Percentiles rank a stretch among this genome's conserved stretches.
Evolutionary conservation across 1,284 basidiomycete genomes (phyloP).

Genomic region (Apiotrichum siamense): DNA sequence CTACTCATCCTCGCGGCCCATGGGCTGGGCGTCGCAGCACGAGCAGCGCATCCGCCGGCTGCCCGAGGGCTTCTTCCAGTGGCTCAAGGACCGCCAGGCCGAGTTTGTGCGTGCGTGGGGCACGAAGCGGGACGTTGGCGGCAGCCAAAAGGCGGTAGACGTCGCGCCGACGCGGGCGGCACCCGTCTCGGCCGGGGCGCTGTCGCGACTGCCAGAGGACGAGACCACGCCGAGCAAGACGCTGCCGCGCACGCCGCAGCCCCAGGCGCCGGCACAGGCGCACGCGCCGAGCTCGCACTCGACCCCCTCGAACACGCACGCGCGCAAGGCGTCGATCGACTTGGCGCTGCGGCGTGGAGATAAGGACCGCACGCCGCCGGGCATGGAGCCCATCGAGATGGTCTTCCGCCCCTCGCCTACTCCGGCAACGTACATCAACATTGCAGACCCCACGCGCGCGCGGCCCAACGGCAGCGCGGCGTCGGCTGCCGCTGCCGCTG

Average conservation of each 20-base stretch:
- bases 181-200: neutral
- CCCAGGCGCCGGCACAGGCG: too few species aligned
- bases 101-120: slow-evolving; percentile 4
- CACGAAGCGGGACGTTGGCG: neutral
- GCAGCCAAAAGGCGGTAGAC: slow-evolving; percentile 6
- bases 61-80: slow-evolving; percentile 42
- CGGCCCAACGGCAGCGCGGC: neutral
- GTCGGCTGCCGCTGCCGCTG: too few species aligned
- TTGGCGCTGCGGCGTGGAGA: neutral
- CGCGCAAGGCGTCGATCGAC: neutral
- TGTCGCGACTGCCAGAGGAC: neutral
- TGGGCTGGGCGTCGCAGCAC: slow-evolving; percentile 28
- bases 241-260: neutral
- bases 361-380: neutral
- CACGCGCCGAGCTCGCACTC: too few species aligned
- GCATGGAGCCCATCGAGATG: neutral
- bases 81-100: slow-evolving; percentile 35
- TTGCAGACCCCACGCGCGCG: neutral
- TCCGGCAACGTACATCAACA: too few species aligned
- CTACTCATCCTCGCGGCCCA: slow-evolving; percentile 33
- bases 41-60: slow-evolving; percentile 17
- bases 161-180: neutral
- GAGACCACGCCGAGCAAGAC: neutral
- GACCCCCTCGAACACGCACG: neutral
- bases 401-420: neutral